phyloP scores from a whole-genome alignment of 2,329 filamentous ascomycete genomes.

The Hypoxylon sp. region DNA sequence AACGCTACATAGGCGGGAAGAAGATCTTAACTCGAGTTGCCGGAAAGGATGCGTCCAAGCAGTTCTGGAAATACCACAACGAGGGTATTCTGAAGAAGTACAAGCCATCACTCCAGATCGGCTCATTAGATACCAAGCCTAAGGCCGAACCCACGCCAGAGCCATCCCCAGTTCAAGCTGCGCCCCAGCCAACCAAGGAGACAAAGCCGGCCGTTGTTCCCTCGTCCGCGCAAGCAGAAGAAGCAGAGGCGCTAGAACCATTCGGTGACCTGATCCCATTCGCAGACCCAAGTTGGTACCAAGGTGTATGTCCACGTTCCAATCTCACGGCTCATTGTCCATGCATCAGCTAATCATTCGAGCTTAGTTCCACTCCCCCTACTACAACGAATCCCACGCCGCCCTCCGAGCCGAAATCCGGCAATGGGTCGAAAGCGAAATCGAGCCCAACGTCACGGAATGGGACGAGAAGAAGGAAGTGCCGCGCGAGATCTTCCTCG shows the following conservation, averaged over 20 bases:
- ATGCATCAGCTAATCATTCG: constrained; percentile 23
- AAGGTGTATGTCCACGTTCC: constrained; percentile 76
- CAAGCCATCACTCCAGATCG: constrained; percentile 80
- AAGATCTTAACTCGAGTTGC: constrained; percentile 75
- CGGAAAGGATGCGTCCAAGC: constrained; percentile 76
- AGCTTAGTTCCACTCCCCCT: constrained; percentile 90
- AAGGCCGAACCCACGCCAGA: constrained; percentile 73
- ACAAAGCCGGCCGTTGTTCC: constrained; percentile 56
- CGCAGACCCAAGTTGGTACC: constrained; percentile 94
- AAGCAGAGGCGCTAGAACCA: constrained; percentile 82
- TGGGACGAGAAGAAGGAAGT: constrained; percentile 98
- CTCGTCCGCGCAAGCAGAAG: constrained; percentile 59
- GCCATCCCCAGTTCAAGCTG: constrained; percentile 64
- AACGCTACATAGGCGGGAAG: constrained; percentile 66
- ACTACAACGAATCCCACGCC: constrained; percentile 94
- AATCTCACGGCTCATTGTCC: not conserved
- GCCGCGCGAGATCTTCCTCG: constrained; percentile 90
- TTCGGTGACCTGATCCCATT: constrained; percentile 92
- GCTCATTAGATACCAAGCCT: constrained; percentile 90
- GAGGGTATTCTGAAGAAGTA: constrained; percentile 92
- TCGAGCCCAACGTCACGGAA: constrained; percentile 92
- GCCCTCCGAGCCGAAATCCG: constrained; percentile 92
- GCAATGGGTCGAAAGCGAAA: constrained; percentile 89
- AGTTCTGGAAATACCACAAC: constrained; percentile 85
- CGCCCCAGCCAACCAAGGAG: constrained; percentile 58